Percentiles rank a stretch among this genome's conserved stretches.
Evolutionary conservation across 192 early-diverging fungal genomes (phyloP).

Genomic region (Coemansia sp.): DNA sequence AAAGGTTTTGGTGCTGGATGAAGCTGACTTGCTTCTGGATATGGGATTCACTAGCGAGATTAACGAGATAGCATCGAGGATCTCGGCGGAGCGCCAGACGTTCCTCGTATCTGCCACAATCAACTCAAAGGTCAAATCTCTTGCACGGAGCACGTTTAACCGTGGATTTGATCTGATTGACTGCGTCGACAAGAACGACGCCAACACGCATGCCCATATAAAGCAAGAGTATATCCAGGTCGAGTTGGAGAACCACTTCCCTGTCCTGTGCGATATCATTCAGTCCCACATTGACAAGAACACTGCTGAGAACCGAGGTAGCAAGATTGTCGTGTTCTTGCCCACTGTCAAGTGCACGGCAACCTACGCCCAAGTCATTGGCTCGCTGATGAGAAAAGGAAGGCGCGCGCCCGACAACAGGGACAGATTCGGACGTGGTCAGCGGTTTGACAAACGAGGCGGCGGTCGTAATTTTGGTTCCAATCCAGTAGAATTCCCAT

Average conservation of each 20-base stretch:
- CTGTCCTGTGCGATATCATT: slow-evolving; percentile 67
- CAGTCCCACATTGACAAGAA: slow-evolving; percentile 54
- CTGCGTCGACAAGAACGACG: slow-evolving; percentile 83
- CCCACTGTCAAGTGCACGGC: slow-evolving; percentile 69
- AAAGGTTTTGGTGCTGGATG: slow-evolving; percentile 80
- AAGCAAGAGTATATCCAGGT: slow-evolving; percentile 76
- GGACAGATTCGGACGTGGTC: background rate
- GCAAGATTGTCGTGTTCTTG: slow-evolving; percentile 90
- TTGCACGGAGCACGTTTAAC: slow-evolving; percentile 68
- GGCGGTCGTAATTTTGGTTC: background rate
- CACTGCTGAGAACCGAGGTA: slow-evolving; percentile 57
- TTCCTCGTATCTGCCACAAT: slow-evolving; percentile 96
- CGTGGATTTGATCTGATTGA: slow-evolving; percentile 73
- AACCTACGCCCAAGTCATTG: slow-evolving; percentile 32
- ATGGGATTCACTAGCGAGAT: slow-evolving; percentile 93
- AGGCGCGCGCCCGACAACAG: background rate
- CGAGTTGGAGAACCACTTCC: slow-evolving; percentile 65
- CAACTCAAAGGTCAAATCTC: slow-evolving; percentile 65
- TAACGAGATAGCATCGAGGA: slow-evolving; percentile 61
- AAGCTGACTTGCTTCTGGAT: slow-evolving; percentile 93
- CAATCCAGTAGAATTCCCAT: too few species aligned
- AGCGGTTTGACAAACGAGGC: background rate
- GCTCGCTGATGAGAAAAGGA: slow-evolving; percentile 25
- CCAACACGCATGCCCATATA: slow-evolving; percentile 78
- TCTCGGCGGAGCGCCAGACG: slow-evolving; percentile 79